phyloP scores from a whole-genome alignment of 768 basidiomycete genomes.

The Psilocybe sp. region DNA sequence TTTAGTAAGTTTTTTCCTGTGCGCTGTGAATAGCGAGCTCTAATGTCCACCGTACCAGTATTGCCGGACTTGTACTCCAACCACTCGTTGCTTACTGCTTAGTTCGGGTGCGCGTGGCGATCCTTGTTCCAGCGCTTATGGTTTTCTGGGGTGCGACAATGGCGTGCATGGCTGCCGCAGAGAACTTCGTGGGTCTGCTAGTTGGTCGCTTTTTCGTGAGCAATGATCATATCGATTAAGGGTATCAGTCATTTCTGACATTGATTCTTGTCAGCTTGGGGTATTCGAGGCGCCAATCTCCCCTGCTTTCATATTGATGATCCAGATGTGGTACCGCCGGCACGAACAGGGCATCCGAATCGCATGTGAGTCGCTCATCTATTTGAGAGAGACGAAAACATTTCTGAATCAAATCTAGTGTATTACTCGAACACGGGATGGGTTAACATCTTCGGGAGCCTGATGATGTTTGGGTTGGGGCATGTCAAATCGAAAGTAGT shows the following conservation, averaged over 20 bases:
- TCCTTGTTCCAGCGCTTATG: conserved; percentile 28
- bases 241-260: background rate
- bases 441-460: conserved; percentile 31
- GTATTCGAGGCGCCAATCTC: conserved; percentile 29
- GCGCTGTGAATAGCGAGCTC: background rate
- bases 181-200: conserved; percentile 27
- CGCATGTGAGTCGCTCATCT: conserved; percentile 17
- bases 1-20: conserved; percentile 20
- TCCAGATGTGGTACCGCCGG: conserved; percentile 34
- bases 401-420: conserved; percentile 14
- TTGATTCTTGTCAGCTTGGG: conserved; percentile 23
- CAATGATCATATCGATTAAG: background rate
- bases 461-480: conserved; percentile 33
- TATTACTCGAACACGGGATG: conserved; percentile 30
- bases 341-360: conserved; percentile 32
- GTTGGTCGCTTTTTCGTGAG: conserved; percentile 29
- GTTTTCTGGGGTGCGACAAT: conserved; percentile 31
- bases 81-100: conserved; percentile 30
- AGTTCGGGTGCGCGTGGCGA: conserved; percentile 28
- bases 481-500: conserved; percentile 24
- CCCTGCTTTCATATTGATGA: conserved; percentile 27
- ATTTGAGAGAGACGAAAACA: background rate
- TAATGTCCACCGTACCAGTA: conserved; percentile 13
- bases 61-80: conserved; percentile 30
- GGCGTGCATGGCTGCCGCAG: conserved; percentile 28